Percentiles rank a stretch among this genome's conserved stretches.
Evolutionary conservation across 148 eudicot species (phyloP).

Genomic region (Nyssa sinensis): DNA sequence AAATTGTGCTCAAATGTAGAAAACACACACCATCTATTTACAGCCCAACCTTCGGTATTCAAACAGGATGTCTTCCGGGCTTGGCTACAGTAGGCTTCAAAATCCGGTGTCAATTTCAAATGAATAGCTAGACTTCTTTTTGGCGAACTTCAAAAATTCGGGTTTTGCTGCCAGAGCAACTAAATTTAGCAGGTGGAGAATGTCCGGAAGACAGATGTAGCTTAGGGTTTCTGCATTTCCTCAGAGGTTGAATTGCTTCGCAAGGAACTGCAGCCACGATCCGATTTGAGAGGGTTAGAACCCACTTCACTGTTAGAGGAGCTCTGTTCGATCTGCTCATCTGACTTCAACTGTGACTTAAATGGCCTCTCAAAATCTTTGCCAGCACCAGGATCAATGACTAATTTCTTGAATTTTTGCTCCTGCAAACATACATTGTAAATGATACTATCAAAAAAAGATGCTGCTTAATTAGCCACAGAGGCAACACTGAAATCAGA

Average conservation of each 20-base stretch:
- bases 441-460: not conserved
- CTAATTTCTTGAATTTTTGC: slow-evolving; percentile 65
- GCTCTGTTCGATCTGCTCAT: slow-evolving; percentile 46
- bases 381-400: slow-evolving; percentile 71
- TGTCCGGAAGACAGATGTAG: not conserved
- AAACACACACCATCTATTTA: not conserved
- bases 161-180: not conserved
- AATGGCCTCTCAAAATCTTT: slow-evolving; percentile 85
- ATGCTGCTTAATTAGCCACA: not conserved
- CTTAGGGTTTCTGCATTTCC: slow-evolving; percentile 31
- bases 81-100: not conserved
- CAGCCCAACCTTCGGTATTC: not conserved
- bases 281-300: slow-evolving; percentile 41
- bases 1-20: not conserved
- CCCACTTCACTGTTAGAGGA: slow-evolving; percentile 31
- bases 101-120: not conserved
- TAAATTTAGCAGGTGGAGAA: not conserved
- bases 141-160: not conserved
- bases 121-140: not conserved
- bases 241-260: slow-evolving; percentile 37
- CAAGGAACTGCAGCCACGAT: slow-evolving; percentile 27
- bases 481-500: not conserved
- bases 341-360: slow-evolving; percentile 45
- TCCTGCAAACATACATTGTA: slow-evolving; percentile 44
- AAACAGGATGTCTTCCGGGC: not conserved